phyloP scores from a whole-genome alignment of 305 asterid genomes.

The Fraxinus velutina region DNA sequence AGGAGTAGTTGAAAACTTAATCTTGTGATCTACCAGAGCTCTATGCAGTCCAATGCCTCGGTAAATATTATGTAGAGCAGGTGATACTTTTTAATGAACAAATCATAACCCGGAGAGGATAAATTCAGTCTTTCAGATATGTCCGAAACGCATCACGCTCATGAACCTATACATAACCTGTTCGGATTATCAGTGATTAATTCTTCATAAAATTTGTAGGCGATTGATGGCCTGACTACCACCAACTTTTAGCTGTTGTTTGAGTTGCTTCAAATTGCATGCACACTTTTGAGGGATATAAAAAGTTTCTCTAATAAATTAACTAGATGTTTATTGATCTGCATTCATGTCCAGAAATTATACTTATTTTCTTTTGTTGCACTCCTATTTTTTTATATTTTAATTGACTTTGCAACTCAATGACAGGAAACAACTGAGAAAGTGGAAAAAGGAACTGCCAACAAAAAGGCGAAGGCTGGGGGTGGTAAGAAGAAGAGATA shows the following conservation, averaged over 20 bases:
- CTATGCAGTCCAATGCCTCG: background rate
- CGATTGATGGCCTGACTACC: background rate
- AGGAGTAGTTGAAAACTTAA: background rate
- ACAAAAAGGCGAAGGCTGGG: slow-evolving; percentile 63
- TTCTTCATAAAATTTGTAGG: background rate
- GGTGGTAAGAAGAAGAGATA: slow-evolving; percentile 63
- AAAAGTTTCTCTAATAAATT: background rate
- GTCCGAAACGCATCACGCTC: background rate
- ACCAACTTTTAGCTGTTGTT: background rate
- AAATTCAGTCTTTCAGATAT: background rate
- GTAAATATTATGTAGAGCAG: background rate
- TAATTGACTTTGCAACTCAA: slow-evolving; percentile 12
- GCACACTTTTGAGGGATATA: background rate
- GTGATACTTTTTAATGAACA: background rate
- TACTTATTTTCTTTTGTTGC: background rate
- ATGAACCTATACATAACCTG: background rate
- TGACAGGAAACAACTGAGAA: slow-evolving; percentile 60
- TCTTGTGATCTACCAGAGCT: background rate
- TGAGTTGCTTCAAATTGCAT: background rate
- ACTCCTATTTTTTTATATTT: background rate
- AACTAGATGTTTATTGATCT: background rate
- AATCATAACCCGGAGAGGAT: background rate
- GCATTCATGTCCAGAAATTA: background rate
- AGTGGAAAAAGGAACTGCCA: slow-evolving; percentile 52
- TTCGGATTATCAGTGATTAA: background rate